Percentiles rank a stretch among this genome's conserved stretches.
phyloP scores from a whole-genome alignment of 768 basidiomycete genomes.

The Piloderma croceum region DNA sequence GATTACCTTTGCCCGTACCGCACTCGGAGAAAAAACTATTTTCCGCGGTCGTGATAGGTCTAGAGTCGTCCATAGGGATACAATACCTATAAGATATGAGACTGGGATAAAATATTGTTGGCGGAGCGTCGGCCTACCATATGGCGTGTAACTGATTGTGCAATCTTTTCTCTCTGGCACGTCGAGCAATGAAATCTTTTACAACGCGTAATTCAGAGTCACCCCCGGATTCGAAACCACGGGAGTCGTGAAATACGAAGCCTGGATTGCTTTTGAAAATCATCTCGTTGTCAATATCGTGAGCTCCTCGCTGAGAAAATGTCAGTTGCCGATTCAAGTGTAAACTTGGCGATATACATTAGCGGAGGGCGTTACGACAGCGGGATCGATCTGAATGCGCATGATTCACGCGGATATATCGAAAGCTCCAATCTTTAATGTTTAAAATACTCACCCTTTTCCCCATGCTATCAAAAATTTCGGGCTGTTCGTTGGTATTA shows the following conservation, averaged over 20 bases:
- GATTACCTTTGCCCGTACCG: background rate
- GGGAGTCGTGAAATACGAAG: slow-evolving; percentile 25
- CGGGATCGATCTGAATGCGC: background rate
- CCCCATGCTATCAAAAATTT: slow-evolving; percentile 13
- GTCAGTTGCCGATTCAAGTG: too few relatives aligned
- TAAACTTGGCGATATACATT: background rate
- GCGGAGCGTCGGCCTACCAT: too few relatives aligned
- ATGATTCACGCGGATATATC: too few relatives aligned
- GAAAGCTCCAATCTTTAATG: background rate
- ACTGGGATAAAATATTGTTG: background rate
- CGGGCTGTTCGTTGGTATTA: slow-evolving; percentile 18
- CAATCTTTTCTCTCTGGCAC: slow-evolving; percentile 2
- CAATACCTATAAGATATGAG: background rate
- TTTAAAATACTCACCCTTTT: slow-evolving; percentile 11
- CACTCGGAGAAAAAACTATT: background rate
- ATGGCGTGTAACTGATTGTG: slow-evolving; percentile 1
- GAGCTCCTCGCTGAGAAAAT: slow-evolving; percentile 21
- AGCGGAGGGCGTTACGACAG: background rate
- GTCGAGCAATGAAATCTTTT: slow-evolving; percentile 7
- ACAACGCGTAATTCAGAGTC: slow-evolving; percentile 4
- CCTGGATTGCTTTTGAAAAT: slow-evolving; percentile 18
- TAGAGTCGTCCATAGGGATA: background rate
- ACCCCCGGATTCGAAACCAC: slow-evolving; percentile 20
- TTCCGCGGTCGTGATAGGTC: background rate
- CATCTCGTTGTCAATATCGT: slow-evolving; percentile 18